Base-by-base conservation (phyloP, 1,284 basidiomycete species). In the Ganoderma boninense region DNA sequence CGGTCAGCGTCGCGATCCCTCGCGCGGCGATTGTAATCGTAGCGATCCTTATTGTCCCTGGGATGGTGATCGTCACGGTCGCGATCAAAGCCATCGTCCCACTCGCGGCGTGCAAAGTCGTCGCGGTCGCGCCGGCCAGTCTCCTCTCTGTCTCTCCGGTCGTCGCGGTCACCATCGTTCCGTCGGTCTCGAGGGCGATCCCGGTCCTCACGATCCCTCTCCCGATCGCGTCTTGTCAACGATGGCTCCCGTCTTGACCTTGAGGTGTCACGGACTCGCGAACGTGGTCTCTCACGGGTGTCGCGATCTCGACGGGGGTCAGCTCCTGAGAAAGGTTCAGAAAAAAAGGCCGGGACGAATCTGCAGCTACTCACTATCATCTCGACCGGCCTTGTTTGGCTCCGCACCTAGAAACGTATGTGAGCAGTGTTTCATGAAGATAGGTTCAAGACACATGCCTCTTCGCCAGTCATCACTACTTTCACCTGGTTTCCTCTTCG, bases 381-480 rank as follows among this genome's bases (percentile, higher is more conserved):
- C 89, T 61, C 87, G 86, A 71, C 82, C 81, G 62, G 84, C 78
- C 68, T 90, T 85, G 69, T 82, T 79, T 61, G 84, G 79, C 74
- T 92, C 90, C 67, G 83, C 77, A 66, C 86, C 87, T 89, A 66
- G 11, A 44, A 13, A 49, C 2, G 1, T 18, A 26, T 8, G 61
- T 69, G 26, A 69, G 64, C 49, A 49, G 43, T 57, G 6, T 62
- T 46, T 23, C n/a, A 5, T 60, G 43, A 29, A 32, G 57, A 49
- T 42, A 32, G 26, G 7, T 38, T 29, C 16, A 61, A 23, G 46
- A 23, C 2, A 79, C 84, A 71, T 76, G 93, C 93, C 91, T 87
- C 92, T 87, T 77, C 93, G 86, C 93, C 93, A 95, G 78, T 95
- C 93, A 75, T 95, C 92, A 74, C 87, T 89, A 56, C 84, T 84